Evolutionary conservation across 495 filamentous ascomycete species (phyloP), one percentile per base, ranked within the genome.

Genomic region (Penicillium goetzii): DNA sequence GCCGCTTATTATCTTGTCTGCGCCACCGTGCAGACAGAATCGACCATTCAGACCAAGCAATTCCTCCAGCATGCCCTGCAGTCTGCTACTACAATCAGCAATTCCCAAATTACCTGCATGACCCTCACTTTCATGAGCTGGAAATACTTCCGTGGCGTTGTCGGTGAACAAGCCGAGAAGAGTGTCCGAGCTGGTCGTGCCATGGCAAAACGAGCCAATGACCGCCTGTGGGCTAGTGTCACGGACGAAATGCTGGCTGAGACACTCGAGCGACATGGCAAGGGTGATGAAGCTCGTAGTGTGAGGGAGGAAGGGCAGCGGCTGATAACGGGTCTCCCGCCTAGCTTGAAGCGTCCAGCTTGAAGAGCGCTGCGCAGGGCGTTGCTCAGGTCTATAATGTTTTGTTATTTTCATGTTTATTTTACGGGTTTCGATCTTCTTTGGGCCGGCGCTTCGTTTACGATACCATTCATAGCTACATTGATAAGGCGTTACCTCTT

Each of bases 151-250:
- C 83, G 86, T 28, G 90, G 89, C 33, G 90, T 94, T 14, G 86
- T 97, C 3, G 92, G 91, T 38, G 92, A 92, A 60, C 94, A 98
- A 76, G 90, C 94, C 2, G 87, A 96, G 65, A 97, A 97, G 79
- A 90, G 89, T 63, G 91, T 90, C 0, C 83, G 85, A 47, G 92
- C 93, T 0, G 90, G 86, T 32, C 80, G 86, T 57, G 85, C 83
- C 15, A 87, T 94, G 80, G 92, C 93, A 5, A 86, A 85, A 69
- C 89, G 87, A 71, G 87, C 87, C 53, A 85, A 88, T 28, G 92
- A 93, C 73, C 78, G 82, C 2, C 74, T 99, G 23, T 99, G 95
- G 95, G 88, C 83, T 70, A 92, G 88, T 68, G 92, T 95, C 25
- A 90, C 90, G 0, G 88, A 90, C 63, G 89, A 89, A 6, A 89